Evolutionary conservation across 345 rosid species (phyloP).

Genomic region (Luvunga scandens): DNA sequence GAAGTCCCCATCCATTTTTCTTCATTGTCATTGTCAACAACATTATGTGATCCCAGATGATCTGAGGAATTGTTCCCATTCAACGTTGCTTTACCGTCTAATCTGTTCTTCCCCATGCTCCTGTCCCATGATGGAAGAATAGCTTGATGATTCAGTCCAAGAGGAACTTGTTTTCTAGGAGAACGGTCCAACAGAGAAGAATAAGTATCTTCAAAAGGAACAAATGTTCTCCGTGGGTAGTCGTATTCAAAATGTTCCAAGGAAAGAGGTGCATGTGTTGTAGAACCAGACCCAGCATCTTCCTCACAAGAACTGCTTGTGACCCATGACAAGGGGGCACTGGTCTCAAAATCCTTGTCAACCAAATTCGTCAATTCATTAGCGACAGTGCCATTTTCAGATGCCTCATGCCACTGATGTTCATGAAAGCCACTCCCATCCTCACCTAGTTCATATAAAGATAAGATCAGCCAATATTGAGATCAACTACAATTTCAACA

Average conservation of each 20-base stretch:
- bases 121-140: constrained; percentile 41
- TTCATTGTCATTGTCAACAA: constrained; percentile 19
- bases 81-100: constrained; percentile 9
- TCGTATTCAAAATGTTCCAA: constrained; percentile 29
- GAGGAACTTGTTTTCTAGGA: constrained; percentile 39
- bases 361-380: constrained; percentile 26
- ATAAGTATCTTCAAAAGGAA: constrained; percentile 29
- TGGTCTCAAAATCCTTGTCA: constrained; percentile 28
- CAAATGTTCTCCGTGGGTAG: constrained; percentile 27
- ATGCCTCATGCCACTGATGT: constrained; percentile 24
- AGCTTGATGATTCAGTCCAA: constrained; percentile 65
- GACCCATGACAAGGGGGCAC: constrained; percentile 25
- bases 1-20: constrained; percentile 44
- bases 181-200: constrained; percentile 34
- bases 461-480: neutral
- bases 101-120: constrained; percentile 11
- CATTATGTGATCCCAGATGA: neutral
- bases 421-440: constrained; percentile 22
- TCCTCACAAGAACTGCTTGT: constrained; percentile 36
- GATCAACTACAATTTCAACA: neutral
- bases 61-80: constrained; percentile 7
- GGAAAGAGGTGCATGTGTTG: constrained; percentile 30
- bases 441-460: constrained; percentile 24
- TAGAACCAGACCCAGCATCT: constrained; percentile 20
- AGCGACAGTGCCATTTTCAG: constrained; percentile 21